Evolutionary conservation across 257 asterid genomes (phyloP), one percentile per base, ranked within the genome.

Genomic region (Ophiorrhiza pumila): DNA sequence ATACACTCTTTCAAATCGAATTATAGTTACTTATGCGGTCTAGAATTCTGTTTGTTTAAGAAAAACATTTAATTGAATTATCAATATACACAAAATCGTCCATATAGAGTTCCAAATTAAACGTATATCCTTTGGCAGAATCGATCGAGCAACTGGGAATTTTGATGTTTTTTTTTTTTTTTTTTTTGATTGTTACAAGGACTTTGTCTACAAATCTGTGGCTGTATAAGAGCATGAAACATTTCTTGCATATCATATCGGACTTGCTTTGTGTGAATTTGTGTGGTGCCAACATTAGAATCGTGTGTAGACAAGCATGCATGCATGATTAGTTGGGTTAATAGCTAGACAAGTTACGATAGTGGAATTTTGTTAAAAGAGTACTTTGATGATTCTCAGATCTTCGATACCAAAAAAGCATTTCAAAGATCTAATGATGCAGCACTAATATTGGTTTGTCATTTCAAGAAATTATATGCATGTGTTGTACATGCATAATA

Each of bases 311-410:
- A 69, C 35, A 69, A 35, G n/a, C n/a, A n/a, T n/a, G n/a, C 37
- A 50, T 52, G 73, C 64, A 69, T 52, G 63, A 35, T 69, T 69
- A 52, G 35, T 52, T 49, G 34, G 47, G 15, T 50, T 50, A n/a
- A n/a, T n/a, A n/a, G n/a, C 3, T 1, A 4, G 62, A 7, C 70
- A 42, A 65, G 47, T 68, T 52, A 37, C 39, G 13, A 18, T 69
- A 50, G 73, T 69, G 73, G 73, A 69, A 69, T 50, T 52, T 69
- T 20, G 73, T 69, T 52, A 56, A 52, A 52, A 63, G 34, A 50
- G 73, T n/a, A n/a, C n/a, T n/a, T n/a, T n/a, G n/a, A n/a, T n/a
- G 50, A 69, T 35, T 3, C 62, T 52, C 52, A 12, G 2, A 68
- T 68, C 61, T 68, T 34, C 34, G 31, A 20, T 5, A 18, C 10